These are phyloP conservation scores for Chaetomiaceae sp. DNA, from an alignment of 2,329 filamentous ascomycete genomes.

Conservation along the genomic window DNA sequence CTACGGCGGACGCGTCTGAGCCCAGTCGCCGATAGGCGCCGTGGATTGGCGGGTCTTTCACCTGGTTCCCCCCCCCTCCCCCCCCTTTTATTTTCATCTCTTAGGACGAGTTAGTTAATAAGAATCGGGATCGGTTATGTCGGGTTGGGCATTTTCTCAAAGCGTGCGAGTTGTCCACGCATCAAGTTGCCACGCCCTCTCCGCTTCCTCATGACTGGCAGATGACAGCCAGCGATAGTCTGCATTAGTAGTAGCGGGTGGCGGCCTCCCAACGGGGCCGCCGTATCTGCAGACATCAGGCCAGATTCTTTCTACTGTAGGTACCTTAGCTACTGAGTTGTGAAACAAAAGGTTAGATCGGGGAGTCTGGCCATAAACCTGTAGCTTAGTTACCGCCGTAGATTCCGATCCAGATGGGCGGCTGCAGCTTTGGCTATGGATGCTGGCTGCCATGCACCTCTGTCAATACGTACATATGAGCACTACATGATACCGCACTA, in stretches of 20 bases:
- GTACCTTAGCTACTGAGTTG: no score
- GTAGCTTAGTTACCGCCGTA: no score
- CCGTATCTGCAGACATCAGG: constrained; percentile 5
- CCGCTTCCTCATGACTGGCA: neutral
- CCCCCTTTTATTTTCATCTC: no score
- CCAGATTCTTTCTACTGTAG: neutral
- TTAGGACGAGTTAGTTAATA: no score
- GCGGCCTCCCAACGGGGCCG: neutral
- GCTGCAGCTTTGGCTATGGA: neutral
- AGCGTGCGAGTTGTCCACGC: neutral
- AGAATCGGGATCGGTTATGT: neutral
- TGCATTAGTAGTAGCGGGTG: constrained; percentile 1
- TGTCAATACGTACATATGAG: no score
- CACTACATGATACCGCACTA: no score
- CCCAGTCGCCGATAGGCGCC: neutral
- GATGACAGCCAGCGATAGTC: neutral
- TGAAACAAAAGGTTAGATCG: no score
- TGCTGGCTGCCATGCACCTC: neutral
- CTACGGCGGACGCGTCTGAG: neutral
- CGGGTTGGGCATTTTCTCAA: neutral
- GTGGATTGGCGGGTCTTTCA: neutral
- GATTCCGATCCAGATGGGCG: neutral
- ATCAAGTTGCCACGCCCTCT: neutral
- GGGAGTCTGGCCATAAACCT: no score
- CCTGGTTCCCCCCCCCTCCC: neutral